Evolutionary conservation across 1,284 basidiomycete genomes (phyloP).

Genomic region (Ganoderma lingzhi): DNA sequence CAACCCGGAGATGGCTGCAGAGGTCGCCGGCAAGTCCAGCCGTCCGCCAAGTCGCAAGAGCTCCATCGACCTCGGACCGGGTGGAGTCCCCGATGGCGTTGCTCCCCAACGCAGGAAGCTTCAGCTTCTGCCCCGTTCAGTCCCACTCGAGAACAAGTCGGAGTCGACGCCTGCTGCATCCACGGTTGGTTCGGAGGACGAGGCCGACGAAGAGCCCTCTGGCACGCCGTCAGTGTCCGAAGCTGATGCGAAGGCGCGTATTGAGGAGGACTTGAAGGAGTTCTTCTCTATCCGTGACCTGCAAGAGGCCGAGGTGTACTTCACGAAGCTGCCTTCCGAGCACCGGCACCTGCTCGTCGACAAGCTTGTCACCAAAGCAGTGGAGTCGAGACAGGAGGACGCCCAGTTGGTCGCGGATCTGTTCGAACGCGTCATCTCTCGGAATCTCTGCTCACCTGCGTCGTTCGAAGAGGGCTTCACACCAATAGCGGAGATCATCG

Average conservation of each 20-base stretch:
- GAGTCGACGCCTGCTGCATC: constrained; percentile 61
- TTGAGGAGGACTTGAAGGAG: constrained; percentile 83
- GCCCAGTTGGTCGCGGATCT: constrained; percentile 80
- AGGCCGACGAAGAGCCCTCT: constrained; percentile 51
- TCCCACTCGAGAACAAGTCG: constrained; percentile 53
- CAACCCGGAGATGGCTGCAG: constrained; percentile 58
- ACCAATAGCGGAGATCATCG: constrained; percentile 76
- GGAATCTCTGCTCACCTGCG: constrained; percentile 60
- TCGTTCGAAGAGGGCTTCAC: constrained; percentile 74
- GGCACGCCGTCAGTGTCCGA: constrained; percentile 63
- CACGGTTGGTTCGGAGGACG: constrained; percentile 62
- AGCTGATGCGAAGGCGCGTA: constrained; percentile 79
- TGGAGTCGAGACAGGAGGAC: constrained; percentile 88
- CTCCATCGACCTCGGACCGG: constrained; percentile 54
- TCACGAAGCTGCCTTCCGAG: constrained; percentile 71
- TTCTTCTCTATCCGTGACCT: constrained; percentile 81
- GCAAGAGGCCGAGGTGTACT: constrained; percentile 88
- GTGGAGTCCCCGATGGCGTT: constrained; percentile 42
- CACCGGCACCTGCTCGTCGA: constrained; percentile 77
- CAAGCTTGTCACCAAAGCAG: constrained; percentile 72
- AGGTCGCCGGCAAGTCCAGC: constrained; percentile 60
- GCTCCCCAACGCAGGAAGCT: constrained; percentile 77
- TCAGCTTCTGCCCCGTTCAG: constrained; percentile 68
- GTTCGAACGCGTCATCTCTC: constrained; percentile 65
- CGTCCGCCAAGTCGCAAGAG: constrained; percentile 58